Evolutionary conservation across 2,329 filamentous ascomycete species (phyloP), one percentile per base, ranked within the genome.

Genomic region (Neopestalotiopsis rosae): DNA sequence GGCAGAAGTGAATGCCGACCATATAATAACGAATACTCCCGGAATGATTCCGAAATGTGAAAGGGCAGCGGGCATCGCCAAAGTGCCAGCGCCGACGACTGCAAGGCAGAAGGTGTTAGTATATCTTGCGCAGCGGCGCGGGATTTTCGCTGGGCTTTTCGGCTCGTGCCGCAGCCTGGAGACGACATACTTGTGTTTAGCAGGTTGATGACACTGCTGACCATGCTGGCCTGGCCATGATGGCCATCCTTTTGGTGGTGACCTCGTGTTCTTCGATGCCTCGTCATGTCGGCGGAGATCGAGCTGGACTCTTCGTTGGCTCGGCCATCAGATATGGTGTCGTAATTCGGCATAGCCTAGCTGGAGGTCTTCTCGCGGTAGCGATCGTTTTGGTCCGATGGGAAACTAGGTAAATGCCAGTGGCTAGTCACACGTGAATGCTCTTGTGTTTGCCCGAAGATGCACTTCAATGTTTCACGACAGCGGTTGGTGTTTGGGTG

Each of bases 11-110:
- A 94, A 78, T 64, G 93, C 96, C 40, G 95, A 95, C 95, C 96
- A 99, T 17, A 97, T 67, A 70, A 99, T 96, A 58, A 98, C 89
- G 67, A 95, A 82, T 42, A 91, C 87, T 58, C 96, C 96, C 40
- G 98, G 87, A 72, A 93, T 84, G 74, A 99, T 95, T 76, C 96
- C 96, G 90, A 98, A 97, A 77, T 97, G 94, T 14, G 94, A 96
- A 81, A 99, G 90, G 59, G 96, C 95, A 5, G 94, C 91, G n/a
- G 95, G 95, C 95, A 98, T 91, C 63, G 95, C 96, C 57, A 99
- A 89, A 1, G 97, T 95, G 67, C 96, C 96, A 45, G 96, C 95
- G 68, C 96, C 96, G 72, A 99, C 90, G 76, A 99, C 94, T 96
- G 56, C 76, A 58, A 69, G 32, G n/a, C 20, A 67, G 2, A 40